Evolutionary conservation across 495 filamentous ascomycete genomes (phyloP), one percentile per base, ranked within the genome.

Genomic region (Massariosphaeria phaeospora): DNA sequence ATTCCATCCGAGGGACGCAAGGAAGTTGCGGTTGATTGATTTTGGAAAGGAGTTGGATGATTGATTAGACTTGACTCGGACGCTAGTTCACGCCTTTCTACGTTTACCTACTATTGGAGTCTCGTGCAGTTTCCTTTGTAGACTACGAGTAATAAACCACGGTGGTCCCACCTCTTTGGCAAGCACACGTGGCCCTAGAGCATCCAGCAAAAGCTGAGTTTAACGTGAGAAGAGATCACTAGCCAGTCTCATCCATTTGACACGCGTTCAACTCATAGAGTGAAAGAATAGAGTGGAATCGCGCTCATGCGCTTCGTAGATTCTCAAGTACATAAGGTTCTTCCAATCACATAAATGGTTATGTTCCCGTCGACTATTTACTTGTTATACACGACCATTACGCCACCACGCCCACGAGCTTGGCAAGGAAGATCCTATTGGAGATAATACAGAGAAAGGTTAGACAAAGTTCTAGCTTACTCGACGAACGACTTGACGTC

Each of bases 1-100:
- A 59, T 93, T 93, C 55, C 86, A 95, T 69, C 88, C 90, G 1
- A 82, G 79, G 52, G 88, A 96, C 71, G 86, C 90, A 0, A 77
- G 76, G 46, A 80, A 77, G 64, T 62, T 96, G 56, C 80, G 85
- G 36, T 70, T 96, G 42, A 79, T 94, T 55, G 88, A 95, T 70
- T 95, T 95, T 74, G 88, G 86, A 9, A 79, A 84, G 50, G 83
- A 85, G 40, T 61, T 94, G 35, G 83, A 86, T 50, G 81, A 84
- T 50, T 85, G 69, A 74, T 40, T n/a, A n/a, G n/a, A n/a, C n/a
- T n/a, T n/a, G n/a, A n/a, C n/a, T n/a, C n/a, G n/a, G n/a, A n/a
- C n/a, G n/a, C n/a, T n/a, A n/a, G n/a, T n/a, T n/a, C n/a, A n/a
- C n/a, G n/a, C n/a, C n/a, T n/a, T n/a, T n/a, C n/a, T n/a, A n/a